A percentile compares a stretch with the other conserved stretches of the same genome.
Evolutionary conservation across 768 basidiomycete species (phyloP).

Genomic region (Postia placenta): DNA sequence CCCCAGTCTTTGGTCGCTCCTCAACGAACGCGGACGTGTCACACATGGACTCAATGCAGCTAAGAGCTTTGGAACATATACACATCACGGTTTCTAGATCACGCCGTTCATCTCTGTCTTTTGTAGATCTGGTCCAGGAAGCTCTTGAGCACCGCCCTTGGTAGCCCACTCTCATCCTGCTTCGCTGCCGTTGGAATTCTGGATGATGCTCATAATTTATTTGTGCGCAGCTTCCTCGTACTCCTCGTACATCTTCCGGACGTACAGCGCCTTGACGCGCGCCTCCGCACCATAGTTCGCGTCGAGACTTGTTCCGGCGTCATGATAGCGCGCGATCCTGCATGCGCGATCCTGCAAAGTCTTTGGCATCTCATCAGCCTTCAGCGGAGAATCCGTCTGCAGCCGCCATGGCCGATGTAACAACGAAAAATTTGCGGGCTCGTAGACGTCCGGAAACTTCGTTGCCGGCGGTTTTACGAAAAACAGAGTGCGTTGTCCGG

Average conservation of each 20-base stretch:
- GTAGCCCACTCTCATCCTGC: slow-evolving; percentile 34
- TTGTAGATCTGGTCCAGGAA: slow-evolving; percentile 87
- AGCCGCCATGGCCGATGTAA: neutral
- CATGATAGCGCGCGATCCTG: too few species aligned
- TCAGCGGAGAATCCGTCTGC: too few species aligned
- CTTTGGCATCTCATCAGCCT: too few species aligned
- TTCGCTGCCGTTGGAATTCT: slow-evolving; percentile 36
- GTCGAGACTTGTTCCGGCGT: too few species aligned
- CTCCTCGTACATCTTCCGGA: slow-evolving; percentile 57
- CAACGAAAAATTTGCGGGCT: neutral
- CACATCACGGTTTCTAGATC: too few species aligned
- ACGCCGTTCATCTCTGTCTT: slow-evolving; percentile 38
- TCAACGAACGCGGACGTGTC: too few species aligned
- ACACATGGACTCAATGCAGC: too few species aligned
- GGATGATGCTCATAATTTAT: slow-evolving; percentile 63
- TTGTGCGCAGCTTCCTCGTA: slow-evolving; percentile 78
- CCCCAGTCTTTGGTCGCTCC: too few species aligned
- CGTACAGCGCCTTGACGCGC: too few species aligned
- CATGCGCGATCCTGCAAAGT: too few species aligned
- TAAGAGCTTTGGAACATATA: too few species aligned
- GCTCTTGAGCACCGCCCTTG: slow-evolving; percentile 68
- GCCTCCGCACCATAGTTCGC: too few species aligned
- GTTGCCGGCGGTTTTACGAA: neutral
- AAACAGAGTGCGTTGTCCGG: neutral
- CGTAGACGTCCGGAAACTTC: neutral